These are phyloP conservation scores for Zygosaccharomyces bailii DNA, from an alignment of 805 yeast genomes.

Conservation along the genomic window DNA sequence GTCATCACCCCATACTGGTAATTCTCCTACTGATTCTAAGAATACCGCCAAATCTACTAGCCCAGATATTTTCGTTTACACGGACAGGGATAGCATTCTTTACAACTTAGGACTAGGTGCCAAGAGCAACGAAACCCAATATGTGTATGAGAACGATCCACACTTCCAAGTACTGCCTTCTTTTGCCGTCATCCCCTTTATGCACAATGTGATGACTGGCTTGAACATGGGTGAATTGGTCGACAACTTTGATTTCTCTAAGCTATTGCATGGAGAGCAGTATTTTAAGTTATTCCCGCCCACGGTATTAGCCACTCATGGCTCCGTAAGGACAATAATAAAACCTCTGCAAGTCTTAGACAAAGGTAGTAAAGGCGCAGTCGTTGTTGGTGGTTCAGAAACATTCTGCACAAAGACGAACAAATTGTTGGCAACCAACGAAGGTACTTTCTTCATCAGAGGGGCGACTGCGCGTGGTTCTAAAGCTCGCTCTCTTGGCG, in stretches of 20 bases:
- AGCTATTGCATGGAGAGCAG: conserved; percentile 93
- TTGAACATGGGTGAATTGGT: conserved; percentile 58
- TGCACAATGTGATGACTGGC: conserved; percentile 57
- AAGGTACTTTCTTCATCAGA: conserved; percentile 80
- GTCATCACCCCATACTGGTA: conserved; percentile 5
- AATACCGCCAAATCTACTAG: conserved; percentile 11
- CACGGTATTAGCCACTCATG: conserved; percentile 71
- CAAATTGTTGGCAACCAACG: conserved; percentile 72
- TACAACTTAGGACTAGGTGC: conserved; percentile 93
- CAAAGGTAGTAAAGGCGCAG: conserved; percentile 79
- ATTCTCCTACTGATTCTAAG: conserved; percentile 37
- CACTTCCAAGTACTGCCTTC: conserved; percentile 86
- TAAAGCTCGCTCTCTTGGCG: conserved; percentile 45
- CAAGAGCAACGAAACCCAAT: conserved; percentile 66
- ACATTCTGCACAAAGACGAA: conserved; percentile 66
- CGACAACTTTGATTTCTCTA: conserved; percentile 83
- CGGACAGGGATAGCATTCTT: conserved; percentile 67
- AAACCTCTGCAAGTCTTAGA: conserved; percentile 72
- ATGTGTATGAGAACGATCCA: conserved; percentile 69
- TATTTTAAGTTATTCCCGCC: conserved; percentile 70
- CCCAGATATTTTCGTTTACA: conserved; percentile 48
- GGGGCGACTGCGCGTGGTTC: conserved; percentile 56
- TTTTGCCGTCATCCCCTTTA: conserved; percentile 84
- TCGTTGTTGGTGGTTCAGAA: conserved; percentile 68
- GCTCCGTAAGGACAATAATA: conserved; percentile 55